Percentiles rank a stretch among this genome's conserved stretches.
Conservation (phyloP, 441 rosid species). For the Biscutella laevigata region DNA sequence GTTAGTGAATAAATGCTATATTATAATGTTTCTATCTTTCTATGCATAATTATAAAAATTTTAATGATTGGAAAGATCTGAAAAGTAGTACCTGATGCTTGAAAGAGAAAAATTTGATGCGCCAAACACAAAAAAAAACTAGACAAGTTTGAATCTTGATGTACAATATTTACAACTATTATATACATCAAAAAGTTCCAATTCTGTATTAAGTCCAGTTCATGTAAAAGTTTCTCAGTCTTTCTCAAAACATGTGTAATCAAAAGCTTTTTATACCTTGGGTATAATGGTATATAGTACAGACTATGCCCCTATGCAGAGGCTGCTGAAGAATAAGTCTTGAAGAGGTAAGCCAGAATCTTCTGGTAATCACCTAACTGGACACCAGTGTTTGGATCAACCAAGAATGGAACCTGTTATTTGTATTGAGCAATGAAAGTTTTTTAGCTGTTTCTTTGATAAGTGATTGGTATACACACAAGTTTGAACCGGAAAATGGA, state of each 20-base stretch:
- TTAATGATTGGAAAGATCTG: not conserved
- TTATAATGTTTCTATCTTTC: not conserved
- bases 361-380: slow-evolving; percentile 50
- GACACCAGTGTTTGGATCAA: slow-evolving; percentile 72
- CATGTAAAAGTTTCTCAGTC: too few species aligned
- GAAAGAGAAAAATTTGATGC: not conserved
- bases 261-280: slow-evolving; percentile 16
- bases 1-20: slow-evolving; percentile 1
- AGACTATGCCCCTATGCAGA: slow-evolving; percentile 21
- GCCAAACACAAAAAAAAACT: not conserved
- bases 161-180: not conserved
- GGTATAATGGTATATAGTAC: not conserved
- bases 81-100: slow-evolving; percentile 8
- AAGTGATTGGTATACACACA: not conserved
- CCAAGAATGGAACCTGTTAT: slow-evolving; percentile 57
- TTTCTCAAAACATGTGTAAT: too few species aligned
- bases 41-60: not conserved
- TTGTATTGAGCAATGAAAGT: slow-evolving; percentile 5
- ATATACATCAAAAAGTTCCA: not conserved
- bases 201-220: not conserved
- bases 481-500: slow-evolving; percentile 11
- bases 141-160: not conserved
- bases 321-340: slow-evolving; percentile 42
- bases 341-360: slow-evolving; percentile 57
- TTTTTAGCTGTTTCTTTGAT: not conserved